A percentile compares a stretch with the other conserved stretches of the same genome.
Evolutionary conservation across 768 basidiomycete genomes (phyloP).

Genomic region (Phylloporus scabripes): DNA sequence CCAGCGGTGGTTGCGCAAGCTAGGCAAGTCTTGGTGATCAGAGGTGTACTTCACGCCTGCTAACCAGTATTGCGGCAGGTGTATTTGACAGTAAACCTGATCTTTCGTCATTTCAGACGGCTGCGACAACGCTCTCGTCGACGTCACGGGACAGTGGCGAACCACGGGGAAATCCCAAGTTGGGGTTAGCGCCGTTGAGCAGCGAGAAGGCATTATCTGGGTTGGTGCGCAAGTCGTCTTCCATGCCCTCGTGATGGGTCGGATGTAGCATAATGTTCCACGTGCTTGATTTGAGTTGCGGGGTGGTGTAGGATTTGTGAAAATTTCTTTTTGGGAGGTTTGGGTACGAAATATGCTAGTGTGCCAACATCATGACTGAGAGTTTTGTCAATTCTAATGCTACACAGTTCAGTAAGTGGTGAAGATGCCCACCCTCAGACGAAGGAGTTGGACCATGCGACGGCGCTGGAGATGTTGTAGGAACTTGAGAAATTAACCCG

Average conservation of each 20-base stretch:
- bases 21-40: conserved; percentile 22
- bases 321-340: background rate
- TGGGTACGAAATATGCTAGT: background rate
- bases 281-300: conserved; percentile 11
- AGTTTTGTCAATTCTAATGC: background rate
- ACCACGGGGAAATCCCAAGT: conserved; percentile 32
- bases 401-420: too few species aligned
- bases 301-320: conserved; percentile 5
- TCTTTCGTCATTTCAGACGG: conserved; percentile 31
- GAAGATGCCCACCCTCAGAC: too few species aligned
- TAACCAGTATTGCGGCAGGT: conserved; percentile 11
- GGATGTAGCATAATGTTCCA: conserved; percentile 2
- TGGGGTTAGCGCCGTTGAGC: conserved; percentile 35
- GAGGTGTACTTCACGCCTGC: background rate
- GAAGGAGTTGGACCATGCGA: too few species aligned
- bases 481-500: too few species aligned
- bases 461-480: too few species aligned
- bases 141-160: conserved; percentile 13
- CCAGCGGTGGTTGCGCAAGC: conserved; percentile 39
- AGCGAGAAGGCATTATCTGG: conserved; percentile 31
- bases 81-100: conserved; percentile 36
- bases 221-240: conserved; percentile 17
- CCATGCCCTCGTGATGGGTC: conserved; percentile 15
- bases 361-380: background rate
- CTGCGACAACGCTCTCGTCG: conserved; percentile 12